Evolutionary conservation across 1,284 basidiomycete species (phyloP).

Genomic region (Bondarzewia mesenterica): DNA sequence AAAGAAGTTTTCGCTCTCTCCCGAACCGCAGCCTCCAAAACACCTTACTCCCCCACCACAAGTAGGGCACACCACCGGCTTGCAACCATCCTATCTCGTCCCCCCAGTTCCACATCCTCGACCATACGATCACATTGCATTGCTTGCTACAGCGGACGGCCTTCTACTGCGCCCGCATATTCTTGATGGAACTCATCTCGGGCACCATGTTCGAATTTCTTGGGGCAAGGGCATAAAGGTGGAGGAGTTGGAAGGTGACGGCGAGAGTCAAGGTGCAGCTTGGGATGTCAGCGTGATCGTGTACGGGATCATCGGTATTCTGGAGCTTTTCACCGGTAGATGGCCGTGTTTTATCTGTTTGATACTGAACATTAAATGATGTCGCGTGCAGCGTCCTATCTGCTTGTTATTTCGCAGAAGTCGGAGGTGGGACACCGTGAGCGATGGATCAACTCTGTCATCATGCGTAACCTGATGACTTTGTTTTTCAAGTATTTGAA

Average conservation of each 20-base stretch:
- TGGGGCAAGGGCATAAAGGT: constrained; percentile 56
- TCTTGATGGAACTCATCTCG: constrained; percentile 22
- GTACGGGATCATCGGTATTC: constrained; percentile 64
- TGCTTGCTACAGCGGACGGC: constrained; percentile 51
- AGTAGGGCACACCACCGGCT: constrained; percentile 21
- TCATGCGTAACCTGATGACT: constrained; percentile 9
- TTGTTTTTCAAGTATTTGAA: constrained; percentile 51
- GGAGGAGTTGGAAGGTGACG: constrained; percentile 38
- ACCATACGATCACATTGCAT: constrained; percentile 57
- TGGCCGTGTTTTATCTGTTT: constrained; percentile 6
- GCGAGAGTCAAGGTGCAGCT: constrained; percentile 26
- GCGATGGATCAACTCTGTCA: constrained; percentile 17
- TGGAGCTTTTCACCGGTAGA: constrained; percentile 63
- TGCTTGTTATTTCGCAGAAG: constrained; percentile 58
- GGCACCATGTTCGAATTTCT: constrained; percentile 41
- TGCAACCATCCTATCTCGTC: constrained; percentile 56
- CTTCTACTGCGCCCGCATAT: constrained; percentile 54
- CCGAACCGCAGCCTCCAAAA: constrained; percentile 9
- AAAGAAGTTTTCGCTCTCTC: constrained; percentile 8
- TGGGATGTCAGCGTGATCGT: constrained; percentile 53
- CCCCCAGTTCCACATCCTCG: constrained; percentile 66
- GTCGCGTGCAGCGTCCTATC: constrained; percentile 48
- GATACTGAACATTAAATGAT: constrained; percentile 4
- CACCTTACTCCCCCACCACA: constrained; percentile 12
- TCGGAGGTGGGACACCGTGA: constrained; percentile 54